Evolutionary conservation across 2,329 filamentous ascomycete species (phyloP).

Genomic region (Calonectria henricotiae): DNA sequence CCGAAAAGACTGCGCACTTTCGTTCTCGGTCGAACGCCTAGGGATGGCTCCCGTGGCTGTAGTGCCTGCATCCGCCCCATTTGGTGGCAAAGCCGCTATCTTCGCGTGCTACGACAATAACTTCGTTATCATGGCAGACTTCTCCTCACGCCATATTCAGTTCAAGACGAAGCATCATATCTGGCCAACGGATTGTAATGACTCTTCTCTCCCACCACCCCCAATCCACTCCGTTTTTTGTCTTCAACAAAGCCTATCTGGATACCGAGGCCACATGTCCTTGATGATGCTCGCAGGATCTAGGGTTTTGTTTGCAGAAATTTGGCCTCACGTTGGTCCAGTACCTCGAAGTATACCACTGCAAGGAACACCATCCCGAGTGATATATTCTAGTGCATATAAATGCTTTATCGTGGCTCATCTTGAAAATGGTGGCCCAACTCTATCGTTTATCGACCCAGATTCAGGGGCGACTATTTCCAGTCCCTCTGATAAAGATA

Average conservation of each 20-base stretch:
- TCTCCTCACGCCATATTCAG: conserved; percentile 50
- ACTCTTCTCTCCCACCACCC: conserved; percentile 64
- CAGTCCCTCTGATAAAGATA: conserved; percentile 61
- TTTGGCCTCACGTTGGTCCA: conserved; percentile 64
- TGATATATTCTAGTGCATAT: conserved; percentile 71
- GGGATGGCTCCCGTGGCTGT: conserved; percentile 59
- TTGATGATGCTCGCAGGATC: conserved; percentile 68
- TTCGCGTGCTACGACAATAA: conserved; percentile 68
- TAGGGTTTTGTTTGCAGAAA: conserved; percentile 69
- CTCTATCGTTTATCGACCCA: conserved; percentile 72
- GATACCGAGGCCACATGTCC: conserved; percentile 59
- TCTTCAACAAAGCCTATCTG: conserved; percentile 61
- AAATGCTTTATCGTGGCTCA: conserved; percentile 71
- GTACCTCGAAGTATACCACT: conserved; percentile 68
- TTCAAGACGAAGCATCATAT: conserved; percentile 65
- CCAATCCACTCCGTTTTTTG: conserved; percentile 66
- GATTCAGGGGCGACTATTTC: conserved; percentile 70
- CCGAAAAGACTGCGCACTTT: conserved; percentile 43
- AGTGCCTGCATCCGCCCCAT: conserved; percentile 50
- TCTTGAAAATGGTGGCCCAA: conserved; percentile 62
- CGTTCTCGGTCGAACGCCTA: conserved; percentile 55
- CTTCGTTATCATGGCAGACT: conserved; percentile 63
- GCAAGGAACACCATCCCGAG: conserved; percentile 65
- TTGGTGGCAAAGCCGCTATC: conserved; percentile 53
- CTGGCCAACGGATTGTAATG: conserved; percentile 68